A percentile compares a stretch with the other conserved stretches of the same genome.
These are phyloP conservation scores for Russula sp. DNA, from an alignment of 768 basidiomycete species.

Conservation along the genomic window DNA sequence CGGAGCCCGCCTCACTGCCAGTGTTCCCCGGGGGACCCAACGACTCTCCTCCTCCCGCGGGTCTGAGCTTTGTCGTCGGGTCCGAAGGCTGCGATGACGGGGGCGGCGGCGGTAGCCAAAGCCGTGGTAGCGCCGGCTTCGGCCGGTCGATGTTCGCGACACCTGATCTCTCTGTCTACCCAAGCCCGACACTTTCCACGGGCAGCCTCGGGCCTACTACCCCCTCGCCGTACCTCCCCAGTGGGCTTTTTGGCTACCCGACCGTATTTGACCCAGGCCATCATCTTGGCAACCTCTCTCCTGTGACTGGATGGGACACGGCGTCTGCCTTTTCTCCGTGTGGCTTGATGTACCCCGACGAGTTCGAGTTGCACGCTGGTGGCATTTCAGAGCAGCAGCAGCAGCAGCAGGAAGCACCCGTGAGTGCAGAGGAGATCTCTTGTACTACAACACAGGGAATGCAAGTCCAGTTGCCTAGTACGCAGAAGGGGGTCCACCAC, in stretches of 20 bases:
- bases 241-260: constrained; percentile 25
- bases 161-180: constrained; percentile 23
- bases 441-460: constrained; percentile 1
- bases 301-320: constrained; percentile 14
- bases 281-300: neutral
- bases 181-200: constrained; percentile 24
- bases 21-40: constrained; percentile 15
- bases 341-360: neutral
- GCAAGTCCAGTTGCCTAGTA: constrained; percentile 11
- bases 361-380: neutral
- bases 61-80: constrained; percentile 10
- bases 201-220: constrained; percentile 23
- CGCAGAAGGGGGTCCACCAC: neutral
- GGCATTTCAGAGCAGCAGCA: neutral
- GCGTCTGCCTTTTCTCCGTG: constrained; percentile 8
- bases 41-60: constrained; percentile 15
- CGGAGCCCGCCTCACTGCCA: neutral
- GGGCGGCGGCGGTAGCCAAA: no score
- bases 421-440: neutral
- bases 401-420: no score
- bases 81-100: neutral
- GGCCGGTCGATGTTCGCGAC: constrained; percentile 17
- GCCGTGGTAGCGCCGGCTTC: neutral
- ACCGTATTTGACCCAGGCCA: constrained; percentile 20
- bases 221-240: constrained; percentile 20